Base-by-base conservation (phyloP, 805 yeast genomes). In the Pichia eremophila region DNA sequence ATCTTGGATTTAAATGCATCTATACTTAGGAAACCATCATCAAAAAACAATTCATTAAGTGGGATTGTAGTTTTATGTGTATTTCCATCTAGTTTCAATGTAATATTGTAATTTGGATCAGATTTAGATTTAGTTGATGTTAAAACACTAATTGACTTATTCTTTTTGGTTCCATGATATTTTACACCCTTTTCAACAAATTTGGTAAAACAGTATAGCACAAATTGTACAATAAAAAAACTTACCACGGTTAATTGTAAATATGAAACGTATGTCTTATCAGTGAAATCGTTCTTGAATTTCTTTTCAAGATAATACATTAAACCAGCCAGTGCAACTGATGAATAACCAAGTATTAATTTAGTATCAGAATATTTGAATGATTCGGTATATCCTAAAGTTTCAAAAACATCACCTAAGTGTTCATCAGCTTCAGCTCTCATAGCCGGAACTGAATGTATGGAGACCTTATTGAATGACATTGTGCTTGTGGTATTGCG, bases 361-460 rank as follows among this genome's bases (percentile, higher is more conserved):
- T 74, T 75, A 39, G 66, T 56, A 54, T 78, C 83, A 34, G 59
- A 55, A 17, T 75, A 51, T 14, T 51, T 53, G 53, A 77, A 78
- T 28, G 75, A 68, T 55, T 78, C 78, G 12, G 61, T 60, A 53
- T 67, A 78, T 4, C 78, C 79, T 12, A 77, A 57, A 37, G 63
- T 63, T 32, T 66, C 66, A 46, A 78, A 57, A 1, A 68, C 65
- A 3, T 52, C 57, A 7, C 74, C 60, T 34, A 78, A 62, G 35
- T 68, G 67, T 14, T 77, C 82, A 56, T 78, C 83, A 15, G 72
- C 63, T 37, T 74, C 72, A 18, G 66, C 67, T 51, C 75, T 71
- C 54, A 78, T 64, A 4, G 75, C 78, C 14, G 60, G 56, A 5
- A 70, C 69, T 1, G 81, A 76, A 57, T 77, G 68, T 45, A 55